Evolutionary conservation across 1,284 basidiomycete species (phyloP).

Genomic region (Ganoderma meredithae): DNA sequence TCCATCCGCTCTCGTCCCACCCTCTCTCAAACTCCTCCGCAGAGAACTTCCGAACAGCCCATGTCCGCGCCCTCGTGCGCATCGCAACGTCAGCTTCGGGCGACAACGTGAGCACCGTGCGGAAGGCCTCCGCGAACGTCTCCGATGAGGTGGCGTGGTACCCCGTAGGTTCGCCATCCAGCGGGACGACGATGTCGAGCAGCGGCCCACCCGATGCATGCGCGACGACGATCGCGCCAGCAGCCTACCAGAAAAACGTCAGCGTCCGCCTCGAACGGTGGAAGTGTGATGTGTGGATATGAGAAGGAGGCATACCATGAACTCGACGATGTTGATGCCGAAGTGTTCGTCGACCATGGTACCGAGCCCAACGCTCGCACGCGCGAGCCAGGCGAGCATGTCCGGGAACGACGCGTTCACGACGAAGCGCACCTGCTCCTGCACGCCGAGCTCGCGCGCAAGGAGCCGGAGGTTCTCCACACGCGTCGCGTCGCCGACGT

Average conservation of each 20-base stretch:
- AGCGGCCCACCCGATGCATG: constrained; percentile 95
- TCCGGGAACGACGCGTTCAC: constrained; percentile 85
- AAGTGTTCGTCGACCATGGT: constrained; percentile 99
- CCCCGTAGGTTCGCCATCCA: constrained; percentile 75
- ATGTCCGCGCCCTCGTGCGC: constrained; percentile 71
- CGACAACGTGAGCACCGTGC: constrained; percentile 69
- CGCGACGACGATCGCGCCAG: constrained; percentile 91
- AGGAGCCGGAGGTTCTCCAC: constrained; percentile 69
- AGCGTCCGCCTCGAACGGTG: background rate
- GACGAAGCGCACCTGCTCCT: constrained; percentile 81
- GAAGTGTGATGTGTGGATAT: too few species aligned
- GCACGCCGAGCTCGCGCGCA: constrained; percentile 68
- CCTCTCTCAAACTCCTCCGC: constrained; percentile 79
- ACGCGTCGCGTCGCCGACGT: constrained; percentile 76
- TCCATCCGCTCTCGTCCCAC: constrained; percentile 76
- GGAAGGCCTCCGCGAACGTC: constrained; percentile 77
- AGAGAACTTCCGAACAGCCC: constrained; percentile 79
- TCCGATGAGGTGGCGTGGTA: constrained; percentile 81
- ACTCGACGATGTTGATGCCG: constrained; percentile 98
- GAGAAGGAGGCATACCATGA: constrained; percentile 73
- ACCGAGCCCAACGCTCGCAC: constrained; percentile 86
- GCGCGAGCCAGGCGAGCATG: constrained; percentile 74
- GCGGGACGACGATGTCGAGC: constrained; percentile 89
- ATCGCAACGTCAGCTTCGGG: constrained; percentile 64
- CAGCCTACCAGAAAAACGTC: constrained; percentile 63